Evolutionary conservation across 306 rosid species (phyloP).

Genomic region (Glycine tomentella): DNA sequence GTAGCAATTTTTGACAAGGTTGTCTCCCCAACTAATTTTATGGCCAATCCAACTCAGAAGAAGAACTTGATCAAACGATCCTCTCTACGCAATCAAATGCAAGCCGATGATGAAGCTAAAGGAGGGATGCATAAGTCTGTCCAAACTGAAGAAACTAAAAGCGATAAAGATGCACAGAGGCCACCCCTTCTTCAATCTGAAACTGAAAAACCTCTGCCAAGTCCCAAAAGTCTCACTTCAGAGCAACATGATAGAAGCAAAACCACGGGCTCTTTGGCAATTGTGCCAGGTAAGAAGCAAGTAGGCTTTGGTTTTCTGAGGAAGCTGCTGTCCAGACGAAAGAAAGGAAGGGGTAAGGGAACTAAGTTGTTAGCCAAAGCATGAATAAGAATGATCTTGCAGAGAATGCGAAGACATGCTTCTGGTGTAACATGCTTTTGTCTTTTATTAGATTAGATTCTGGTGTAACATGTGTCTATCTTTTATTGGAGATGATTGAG

Average conservation of each 20-base stretch:
- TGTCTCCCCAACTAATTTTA: slow-evolving; percentile 46
- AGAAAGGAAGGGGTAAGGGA: slow-evolving; percentile 61
- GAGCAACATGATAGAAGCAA: slow-evolving; percentile 47
- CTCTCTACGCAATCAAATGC: slow-evolving; percentile 67
- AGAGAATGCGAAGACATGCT: background rate
- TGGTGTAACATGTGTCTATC: background rate
- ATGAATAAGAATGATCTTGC: slow-evolving; percentile 39
- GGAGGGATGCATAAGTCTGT: slow-evolving; percentile 24
- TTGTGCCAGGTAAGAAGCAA: slow-evolving; percentile 60
- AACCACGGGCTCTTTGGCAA: slow-evolving; percentile 48
- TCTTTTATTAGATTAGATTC: no score
- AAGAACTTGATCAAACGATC: slow-evolving; percentile 61
- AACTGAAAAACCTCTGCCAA: slow-evolving; percentile 38
- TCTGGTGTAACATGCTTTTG: background rate
- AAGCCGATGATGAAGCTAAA: slow-evolving; percentile 67
- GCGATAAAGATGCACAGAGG: slow-evolving; percentile 43
- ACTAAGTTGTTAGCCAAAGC: slow-evolving; percentile 44
- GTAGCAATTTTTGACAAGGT: slow-evolving; percentile 54
- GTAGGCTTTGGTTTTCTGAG: slow-evolving; percentile 68
- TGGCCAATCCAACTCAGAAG: slow-evolving; percentile 48
- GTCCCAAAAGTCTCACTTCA: slow-evolving; percentile 40
- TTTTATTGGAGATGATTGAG: slow-evolving; percentile 40
- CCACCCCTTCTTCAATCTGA: slow-evolving; percentile 46
- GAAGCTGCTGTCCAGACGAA: slow-evolving; percentile 63
- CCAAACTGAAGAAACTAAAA: slow-evolving; percentile 45